phyloP scores from a whole-genome alignment of 179 eudicot genomes.

The Pouteria campechiana region DNA sequence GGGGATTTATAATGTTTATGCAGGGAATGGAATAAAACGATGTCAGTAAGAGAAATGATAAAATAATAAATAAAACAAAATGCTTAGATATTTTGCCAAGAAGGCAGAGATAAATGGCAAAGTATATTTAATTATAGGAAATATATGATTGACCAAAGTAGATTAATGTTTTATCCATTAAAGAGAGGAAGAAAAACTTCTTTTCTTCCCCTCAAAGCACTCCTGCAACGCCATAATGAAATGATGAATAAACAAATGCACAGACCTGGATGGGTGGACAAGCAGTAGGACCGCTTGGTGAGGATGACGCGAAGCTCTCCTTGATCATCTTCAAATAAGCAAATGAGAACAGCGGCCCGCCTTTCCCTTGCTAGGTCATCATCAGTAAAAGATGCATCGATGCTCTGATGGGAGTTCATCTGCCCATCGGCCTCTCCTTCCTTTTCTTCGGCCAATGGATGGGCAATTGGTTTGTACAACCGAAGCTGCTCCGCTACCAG shows the following conservation, averaged over 20 bases:
- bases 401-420: not conserved
- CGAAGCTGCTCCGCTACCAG: not conserved
- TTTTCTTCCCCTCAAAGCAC: too few species aligned
- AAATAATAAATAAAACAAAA: too few species aligned
- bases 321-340: slow-evolving; percentile 12
- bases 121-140: too few species aligned
- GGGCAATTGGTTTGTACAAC: not conserved
- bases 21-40: too few species aligned
- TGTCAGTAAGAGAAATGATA: too few species aligned
- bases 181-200: not conserved
- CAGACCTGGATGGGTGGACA: slow-evolving; percentile 22
- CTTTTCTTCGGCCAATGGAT: not conserved
- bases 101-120: too few species aligned
- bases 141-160: too few species aligned
- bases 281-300: slow-evolving; percentile 19
- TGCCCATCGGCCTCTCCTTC: not conserved
- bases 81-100: too few species aligned
- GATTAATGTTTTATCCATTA: too few species aligned
- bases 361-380: too few species aligned
- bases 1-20: too few species aligned
- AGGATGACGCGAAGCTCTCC: slow-evolving; percentile 19
- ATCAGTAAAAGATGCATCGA: not conserved
- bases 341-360: slow-evolving; percentile 21
- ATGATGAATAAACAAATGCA: not conserved
- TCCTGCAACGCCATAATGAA: too few species aligned